Evolutionary conservation across 2,329 filamentous ascomycete genomes (phyloP), one percentile per base, ranked within the genome.

Genomic region (Arthrobotrys sphaeroides): DNA sequence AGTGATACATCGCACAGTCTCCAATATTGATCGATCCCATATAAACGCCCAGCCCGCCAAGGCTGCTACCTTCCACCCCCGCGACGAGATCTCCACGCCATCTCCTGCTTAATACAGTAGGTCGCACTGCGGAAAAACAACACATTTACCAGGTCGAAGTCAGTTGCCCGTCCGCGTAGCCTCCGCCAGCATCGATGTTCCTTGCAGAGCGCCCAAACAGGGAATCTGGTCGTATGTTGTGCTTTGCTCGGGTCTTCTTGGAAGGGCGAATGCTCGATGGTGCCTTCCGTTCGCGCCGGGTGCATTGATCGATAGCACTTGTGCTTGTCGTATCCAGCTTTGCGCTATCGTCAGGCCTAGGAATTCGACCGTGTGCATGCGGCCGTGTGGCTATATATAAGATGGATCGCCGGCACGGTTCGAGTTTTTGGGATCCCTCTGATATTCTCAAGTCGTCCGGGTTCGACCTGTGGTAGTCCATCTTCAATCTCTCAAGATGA

Each of bases 401-500:
- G 91, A 90, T 77, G 92, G 80, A 99, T 89, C 51, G 93, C 93
- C 57, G 42, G 93, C 49, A 31, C 72, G 31, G 16, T 31, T 55
- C 20, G 16, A 2, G 28, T 36, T n/a, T n/a, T n/a, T 60, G 12
- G 28, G 57, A 26, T 40, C 61, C 26, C 26, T 43, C 49, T 49
- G 55, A 82, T 99, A 95, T 77, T 97, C 55, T 95, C 95, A 98
- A 84, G 7, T 68, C 66, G 42, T 16, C 55, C 33, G 31, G 55
- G 51, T 10, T 18, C 31, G 43, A 36, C 33, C 40, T 70, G 36
- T 53, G 55, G 66, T 62, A 31, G 13, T 53, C 94, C 90, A 85
- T 97, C 45, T 33, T 51, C 47, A 51, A 31, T 13, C n/a, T 53
- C 5, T n/a, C 26, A 72, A 49, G 24, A 67, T 73, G 68, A 77